These are phyloP conservation scores for Beauveria asiatica DNA, from an alignment of 2,329 filamentous ascomycete species.

Conservation along the genomic window DNA sequence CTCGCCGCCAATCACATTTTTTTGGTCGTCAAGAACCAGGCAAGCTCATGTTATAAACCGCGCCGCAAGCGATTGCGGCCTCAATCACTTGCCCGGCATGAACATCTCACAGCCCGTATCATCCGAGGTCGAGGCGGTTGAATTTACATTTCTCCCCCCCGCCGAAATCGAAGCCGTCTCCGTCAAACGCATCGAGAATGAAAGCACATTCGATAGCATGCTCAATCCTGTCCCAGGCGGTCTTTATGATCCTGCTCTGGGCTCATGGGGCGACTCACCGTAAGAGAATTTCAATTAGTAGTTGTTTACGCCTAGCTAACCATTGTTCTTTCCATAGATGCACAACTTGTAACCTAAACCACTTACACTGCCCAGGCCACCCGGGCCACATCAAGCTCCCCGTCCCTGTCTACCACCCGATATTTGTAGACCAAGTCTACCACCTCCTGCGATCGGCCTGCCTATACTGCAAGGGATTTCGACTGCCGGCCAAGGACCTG, in stretches of 20 bases:
- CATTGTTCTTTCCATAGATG: conserved; percentile 48
- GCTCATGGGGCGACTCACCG: conserved; percentile 79
- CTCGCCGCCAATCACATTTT: conserved; percentile 1
- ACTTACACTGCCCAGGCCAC: conserved; percentile 80
- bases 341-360: conserved; percentile 81
- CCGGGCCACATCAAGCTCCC: conserved; percentile 92
- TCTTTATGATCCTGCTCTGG: conserved; percentile 85
- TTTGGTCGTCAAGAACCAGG: conserved; percentile 5
- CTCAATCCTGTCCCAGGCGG: conserved; percentile 84
- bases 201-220: conserved; percentile 86
- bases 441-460: conserved; percentile 81
- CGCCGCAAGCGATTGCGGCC: conserved; percentile 11
- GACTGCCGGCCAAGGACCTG: conserved; percentile 65
- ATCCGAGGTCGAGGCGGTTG: conserved; percentile 76
- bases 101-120: conserved; percentile 74
- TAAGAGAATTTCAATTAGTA: conserved; percentile 31
- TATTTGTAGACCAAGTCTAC: conserved; percentile 87
- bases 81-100: conserved; percentile 34
- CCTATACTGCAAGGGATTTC: conserved; percentile 81
- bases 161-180: conserved; percentile 83
- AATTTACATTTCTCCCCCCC: conserved; percentile 77
- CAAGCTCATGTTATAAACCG: conserved; percentile 7
- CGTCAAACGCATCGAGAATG: conserved; percentile 88
- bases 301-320: background rate
- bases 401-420: conserved; percentile 89